These are phyloP conservation scores for Candida orba DNA, from an alignment of 805 yeast species.

Conservation along the genomic window DNA sequence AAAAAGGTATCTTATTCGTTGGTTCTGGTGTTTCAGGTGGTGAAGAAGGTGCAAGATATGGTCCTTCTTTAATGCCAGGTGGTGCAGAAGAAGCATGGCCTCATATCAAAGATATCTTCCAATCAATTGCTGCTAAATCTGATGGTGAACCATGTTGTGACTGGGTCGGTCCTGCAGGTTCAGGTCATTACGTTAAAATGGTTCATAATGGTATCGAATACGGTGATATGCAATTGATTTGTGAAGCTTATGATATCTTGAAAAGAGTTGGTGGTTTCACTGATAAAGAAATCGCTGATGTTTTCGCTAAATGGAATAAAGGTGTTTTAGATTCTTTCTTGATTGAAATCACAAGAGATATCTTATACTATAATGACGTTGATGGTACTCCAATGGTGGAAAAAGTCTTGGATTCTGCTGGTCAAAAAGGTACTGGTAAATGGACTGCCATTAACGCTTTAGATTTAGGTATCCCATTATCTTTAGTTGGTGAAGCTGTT, in stretches of 20 bases:
- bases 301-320: slow-evolving; percentile 88
- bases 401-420: slow-evolving; percentile 94
- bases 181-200: slow-evolving; percentile 99
- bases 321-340: slow-evolving; percentile 97
- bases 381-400: slow-evolving; percentile 93
- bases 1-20: slow-evolving; percentile 83
- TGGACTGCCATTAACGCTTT: slow-evolving; percentile 99
- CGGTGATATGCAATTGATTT: slow-evolving; percentile 99
- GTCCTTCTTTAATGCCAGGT: slow-evolving; percentile 99
- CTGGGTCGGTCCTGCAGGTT: slow-evolving; percentile 99
- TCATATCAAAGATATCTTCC: slow-evolving; percentile 93
- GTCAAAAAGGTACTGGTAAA: slow-evolving; percentile 99
- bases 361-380: slow-evolving; percentile 78
- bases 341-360: slow-evolving; percentile 94
- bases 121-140: slow-evolving; percentile 89
- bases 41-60: slow-evolving; percentile 99
- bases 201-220: slow-evolving; percentile 99
- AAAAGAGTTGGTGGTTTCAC: slow-evolving; percentile 89
- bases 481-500: slow-evolving; percentile 98
- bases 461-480: slow-evolving; percentile 97
- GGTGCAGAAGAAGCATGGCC: slow-evolving; percentile 99
- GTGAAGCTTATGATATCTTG: slow-evolving; percentile 95
- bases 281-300: slow-evolving; percentile 89
- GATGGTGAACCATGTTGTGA: slow-evolving; percentile 99
- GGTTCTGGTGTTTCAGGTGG: slow-evolving; percentile 99